A percentile compares a stretch with the other conserved stretches of the same genome.
Conservation (phyloP, 2,329 filamentous ascomycete genomes). For the Verruconis gallopava region DNA sequence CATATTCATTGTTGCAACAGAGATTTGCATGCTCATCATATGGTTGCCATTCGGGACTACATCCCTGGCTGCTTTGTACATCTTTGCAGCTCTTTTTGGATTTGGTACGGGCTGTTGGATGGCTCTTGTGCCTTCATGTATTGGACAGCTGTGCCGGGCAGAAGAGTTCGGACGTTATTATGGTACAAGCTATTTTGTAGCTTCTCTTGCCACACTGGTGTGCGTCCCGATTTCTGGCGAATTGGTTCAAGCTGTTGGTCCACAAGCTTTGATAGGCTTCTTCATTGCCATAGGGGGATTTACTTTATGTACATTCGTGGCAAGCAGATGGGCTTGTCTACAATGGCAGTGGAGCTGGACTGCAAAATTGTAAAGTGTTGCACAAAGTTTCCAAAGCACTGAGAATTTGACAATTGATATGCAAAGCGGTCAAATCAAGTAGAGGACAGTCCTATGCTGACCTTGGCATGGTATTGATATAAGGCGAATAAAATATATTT, state of each 20-base stretch:
- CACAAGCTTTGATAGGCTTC: conserved; percentile 22
- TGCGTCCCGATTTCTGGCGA: conserved; percentile 25
- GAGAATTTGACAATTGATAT: too few relatives aligned
- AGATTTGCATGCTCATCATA: conserved; percentile 3
- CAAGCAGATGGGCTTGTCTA: conserved; percentile 24
- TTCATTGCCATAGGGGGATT: conserved; percentile 21
- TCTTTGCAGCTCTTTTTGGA: conserved; percentile 8
- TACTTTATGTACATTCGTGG: conserved; percentile 20
- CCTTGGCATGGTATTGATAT: too few relatives aligned
- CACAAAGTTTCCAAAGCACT: too few relatives aligned
- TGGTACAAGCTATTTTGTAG: conserved; percentile 19
- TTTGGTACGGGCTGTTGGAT: conserved; percentile 9
- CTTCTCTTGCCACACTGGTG: conserved; percentile 22
- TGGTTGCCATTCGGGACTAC: conserved; percentile 18
- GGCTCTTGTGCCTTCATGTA: conserved; percentile 6
- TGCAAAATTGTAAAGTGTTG: conserved; percentile 13
- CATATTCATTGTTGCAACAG: conserved; percentile 3
- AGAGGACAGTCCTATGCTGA: too few relatives aligned
- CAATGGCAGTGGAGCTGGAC: conserved; percentile 21
- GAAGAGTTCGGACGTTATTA: conserved; percentile 8
- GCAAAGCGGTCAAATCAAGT: too few relatives aligned
- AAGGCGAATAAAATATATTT: too few relatives aligned
- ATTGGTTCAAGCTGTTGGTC: conserved; percentile 22
- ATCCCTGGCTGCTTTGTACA: conserved; percentile 19
- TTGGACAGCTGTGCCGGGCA: conserved; percentile 6